phyloP scores from a whole-genome alignment of 176 grass and related monocot species.

The Eragrostis nindensis region DNA sequence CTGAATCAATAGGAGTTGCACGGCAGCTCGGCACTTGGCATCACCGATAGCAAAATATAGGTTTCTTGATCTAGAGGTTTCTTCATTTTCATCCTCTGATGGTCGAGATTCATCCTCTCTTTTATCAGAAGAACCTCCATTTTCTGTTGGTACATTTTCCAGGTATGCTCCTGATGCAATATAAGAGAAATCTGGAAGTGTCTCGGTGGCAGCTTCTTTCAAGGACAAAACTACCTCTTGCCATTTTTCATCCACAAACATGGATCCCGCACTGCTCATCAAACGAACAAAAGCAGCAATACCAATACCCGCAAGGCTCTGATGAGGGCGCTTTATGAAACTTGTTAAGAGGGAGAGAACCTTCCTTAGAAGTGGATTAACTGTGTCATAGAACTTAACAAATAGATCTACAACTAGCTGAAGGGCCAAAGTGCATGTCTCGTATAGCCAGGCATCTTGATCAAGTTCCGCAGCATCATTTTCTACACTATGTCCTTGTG shows the following conservation, averaged over 20 bases:
- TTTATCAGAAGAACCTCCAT: slow-evolving; percentile 58
- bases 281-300: slow-evolving; percentile 98
- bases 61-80: slow-evolving; percentile 75
- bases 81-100: slow-evolving; percentile 67
- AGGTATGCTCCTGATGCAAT: slow-evolving; percentile 79
- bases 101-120: slow-evolving; percentile 56
- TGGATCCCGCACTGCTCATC: slow-evolving; percentile 95
- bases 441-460: slow-evolving; percentile 98
- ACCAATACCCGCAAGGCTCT: slow-evolving; percentile 98
- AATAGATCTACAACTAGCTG: slow-evolving; percentile 99
- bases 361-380: slow-evolving; percentile 89
- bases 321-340: slow-evolving; percentile 97
- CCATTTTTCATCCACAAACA: slow-evolving; percentile 95
- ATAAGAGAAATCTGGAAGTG: slow-evolving; percentile 92
- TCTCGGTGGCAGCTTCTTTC: slow-evolving; percentile 87
- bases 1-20: slow-evolving; percentile 99
- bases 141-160: slow-evolving; percentile 61
- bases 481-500: slow-evolving; percentile 70
- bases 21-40: slow-evolving; percentile 94
- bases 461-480: slow-evolving; percentile 73
- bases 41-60: slow-evolving; percentile 90
- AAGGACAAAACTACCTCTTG: slow-evolving; percentile 81
- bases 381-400: slow-evolving; percentile 96
- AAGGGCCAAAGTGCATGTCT: slow-evolving; percentile 97
- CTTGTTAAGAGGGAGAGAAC: slow-evolving; percentile 91